Evolutionary conservation across 257 asterid species (phyloP).

Genomic region (Nicotiana tabacum): DNA sequence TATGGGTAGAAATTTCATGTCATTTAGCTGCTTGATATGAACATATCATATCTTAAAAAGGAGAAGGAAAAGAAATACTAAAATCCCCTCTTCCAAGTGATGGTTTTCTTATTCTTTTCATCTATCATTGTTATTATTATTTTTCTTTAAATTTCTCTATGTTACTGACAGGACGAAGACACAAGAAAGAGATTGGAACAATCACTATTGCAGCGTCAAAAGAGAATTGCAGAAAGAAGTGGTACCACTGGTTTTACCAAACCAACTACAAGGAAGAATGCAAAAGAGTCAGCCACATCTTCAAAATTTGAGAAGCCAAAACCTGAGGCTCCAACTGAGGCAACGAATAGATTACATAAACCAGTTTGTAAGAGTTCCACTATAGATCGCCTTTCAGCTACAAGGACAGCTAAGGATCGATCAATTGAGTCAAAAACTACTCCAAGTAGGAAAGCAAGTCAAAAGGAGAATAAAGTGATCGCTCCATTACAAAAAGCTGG

Average conservation of each 20-base stretch:
- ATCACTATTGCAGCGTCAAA: constrained; percentile 51
- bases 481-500: constrained; percentile 21
- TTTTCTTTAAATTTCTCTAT: background rate
- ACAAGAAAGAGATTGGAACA: constrained; percentile 67
- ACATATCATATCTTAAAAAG: no score
- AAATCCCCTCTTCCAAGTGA: background rate
- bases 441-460: constrained; percentile 31
- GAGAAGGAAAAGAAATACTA: no score
- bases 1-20: no score
- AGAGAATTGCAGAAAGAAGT: constrained; percentile 80
- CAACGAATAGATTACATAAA: constrained; percentile 31
- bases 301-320: constrained; percentile 29
- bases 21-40: background rate
- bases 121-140: background rate
- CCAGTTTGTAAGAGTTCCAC: constrained; percentile 54
- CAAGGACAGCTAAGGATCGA: constrained; percentile 37
- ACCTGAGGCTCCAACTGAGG: constrained; percentile 26
- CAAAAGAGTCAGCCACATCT: constrained; percentile 32
- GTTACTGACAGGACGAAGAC: constrained; percentile 57
- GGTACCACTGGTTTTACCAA: constrained; percentile 31
- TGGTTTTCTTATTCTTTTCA: background rate
- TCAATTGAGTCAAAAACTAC: constrained; percentile 33
- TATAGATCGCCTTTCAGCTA: constrained; percentile 60
- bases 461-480: constrained; percentile 21
- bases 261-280: constrained; percentile 26